Evolutionary conservation across 2,329 filamentous ascomycete species (phyloP).

Genomic region (Gremmenia infestans): DNA sequence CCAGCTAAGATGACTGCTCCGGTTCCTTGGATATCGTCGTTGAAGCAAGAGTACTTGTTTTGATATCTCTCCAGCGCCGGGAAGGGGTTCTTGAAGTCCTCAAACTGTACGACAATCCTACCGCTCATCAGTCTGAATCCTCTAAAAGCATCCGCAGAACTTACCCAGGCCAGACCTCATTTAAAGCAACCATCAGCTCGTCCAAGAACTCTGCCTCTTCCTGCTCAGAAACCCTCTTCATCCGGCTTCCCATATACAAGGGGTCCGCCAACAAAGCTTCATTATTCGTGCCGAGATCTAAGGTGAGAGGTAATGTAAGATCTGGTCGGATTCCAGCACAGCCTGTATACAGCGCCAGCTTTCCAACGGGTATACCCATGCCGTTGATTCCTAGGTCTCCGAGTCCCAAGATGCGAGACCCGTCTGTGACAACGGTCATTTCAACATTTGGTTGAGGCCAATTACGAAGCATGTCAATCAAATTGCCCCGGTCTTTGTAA

Average conservation of each 20-base stretch:
- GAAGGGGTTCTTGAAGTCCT: constrained; percentile 62
- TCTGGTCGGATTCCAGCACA: constrained; percentile 83
- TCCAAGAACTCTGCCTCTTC: constrained; percentile 74
- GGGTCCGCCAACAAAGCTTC: constrained; percentile 66
- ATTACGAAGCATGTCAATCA: constrained; percentile 62
- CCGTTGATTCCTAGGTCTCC: constrained; percentile 83
- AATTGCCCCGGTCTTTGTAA: constrained; percentile 61
- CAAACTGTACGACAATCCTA: constrained; percentile 54
- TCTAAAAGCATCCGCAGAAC: constrained; percentile 83
- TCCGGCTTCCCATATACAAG: constrained; percentile 70
- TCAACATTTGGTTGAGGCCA: constrained; percentile 66
- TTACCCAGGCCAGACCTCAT: constrained; percentile 67
- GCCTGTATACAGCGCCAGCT: constrained; percentile 74
- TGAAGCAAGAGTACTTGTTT: constrained; percentile 75
- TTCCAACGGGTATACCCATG: constrained; percentile 78
- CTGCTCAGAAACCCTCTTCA: constrained; percentile 61
- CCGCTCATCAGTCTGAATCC: constrained; percentile 56
- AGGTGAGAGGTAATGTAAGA: constrained; percentile 71
- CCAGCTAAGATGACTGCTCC: constrained; percentile 82
- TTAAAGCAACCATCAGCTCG: constrained; percentile 62
- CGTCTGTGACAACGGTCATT: constrained; percentile 45
- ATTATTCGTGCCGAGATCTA: constrained; percentile 85
- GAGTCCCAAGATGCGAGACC: constrained; percentile 67
- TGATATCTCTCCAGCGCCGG: constrained; percentile 66
- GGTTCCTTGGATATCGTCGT: constrained; percentile 86